Evolutionary conservation across 2,329 filamentous ascomycete genomes (phyloP).

Genomic region (Trichoderma koningiopsis): DNA sequence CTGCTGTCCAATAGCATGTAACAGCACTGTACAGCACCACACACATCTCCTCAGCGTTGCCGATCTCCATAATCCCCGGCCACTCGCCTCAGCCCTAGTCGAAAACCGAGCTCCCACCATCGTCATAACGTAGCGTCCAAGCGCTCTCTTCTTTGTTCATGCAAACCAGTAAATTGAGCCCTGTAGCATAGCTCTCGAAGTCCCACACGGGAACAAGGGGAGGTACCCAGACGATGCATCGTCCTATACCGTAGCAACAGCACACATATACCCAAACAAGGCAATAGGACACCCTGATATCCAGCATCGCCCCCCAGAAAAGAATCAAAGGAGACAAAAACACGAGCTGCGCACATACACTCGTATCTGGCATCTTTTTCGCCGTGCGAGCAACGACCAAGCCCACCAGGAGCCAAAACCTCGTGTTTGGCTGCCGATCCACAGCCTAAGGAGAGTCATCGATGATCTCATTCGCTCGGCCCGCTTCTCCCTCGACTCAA

Average conservation of each 20-base stretch:
- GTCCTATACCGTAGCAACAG: not conserved
- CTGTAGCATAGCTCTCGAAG: not conserved
- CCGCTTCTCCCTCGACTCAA: not conserved
- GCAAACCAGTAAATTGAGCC: not conserved
- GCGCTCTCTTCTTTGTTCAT: not conserved
- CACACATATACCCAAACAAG: not conserved
- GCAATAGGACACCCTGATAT: not conserved
- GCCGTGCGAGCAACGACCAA: not conserved
- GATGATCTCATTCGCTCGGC: not conserved
- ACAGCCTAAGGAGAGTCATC: not conserved
- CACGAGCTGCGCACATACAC: not conserved
- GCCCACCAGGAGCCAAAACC: constrained; percentile 12
- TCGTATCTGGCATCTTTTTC: not conserved
- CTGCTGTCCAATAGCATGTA: not conserved
- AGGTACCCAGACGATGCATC: not conserved
- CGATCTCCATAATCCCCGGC: constrained; percentile 11
- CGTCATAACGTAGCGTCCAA: not conserved
- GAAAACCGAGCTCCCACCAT: not conserved
- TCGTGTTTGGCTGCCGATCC: constrained; percentile 17
- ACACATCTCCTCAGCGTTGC: not conserved
- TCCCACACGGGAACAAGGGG: not conserved
- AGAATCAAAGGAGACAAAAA: not conserved
- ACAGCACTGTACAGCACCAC: not conserved
- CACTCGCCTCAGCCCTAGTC: constrained; percentile 4
- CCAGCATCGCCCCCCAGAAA: no score